These are phyloP conservation scores for Chenopodium suecicum DNA, from an alignment of 148 eudicot species.

Conservation along the genomic window DNA sequence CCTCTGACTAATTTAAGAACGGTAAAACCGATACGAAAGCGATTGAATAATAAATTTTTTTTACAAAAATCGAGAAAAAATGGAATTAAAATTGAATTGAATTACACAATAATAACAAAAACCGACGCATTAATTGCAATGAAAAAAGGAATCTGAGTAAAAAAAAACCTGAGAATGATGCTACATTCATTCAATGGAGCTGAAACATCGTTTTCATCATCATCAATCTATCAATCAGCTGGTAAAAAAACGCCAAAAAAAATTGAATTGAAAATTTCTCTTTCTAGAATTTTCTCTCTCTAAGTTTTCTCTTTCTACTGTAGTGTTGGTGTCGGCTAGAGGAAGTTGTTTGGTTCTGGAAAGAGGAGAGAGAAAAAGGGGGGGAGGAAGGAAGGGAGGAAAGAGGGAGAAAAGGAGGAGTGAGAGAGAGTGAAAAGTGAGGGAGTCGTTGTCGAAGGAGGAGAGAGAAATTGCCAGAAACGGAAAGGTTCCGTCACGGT, in stretches of 20 bases:
- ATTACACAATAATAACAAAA: not conserved
- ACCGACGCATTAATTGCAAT: conserved; percentile 3
- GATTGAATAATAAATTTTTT: no score
- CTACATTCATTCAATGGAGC: conserved; percentile 16
- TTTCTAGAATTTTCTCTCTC: not conserved
- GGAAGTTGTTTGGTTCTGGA: not conserved
- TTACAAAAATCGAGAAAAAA: not conserved
- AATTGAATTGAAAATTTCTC: no score
- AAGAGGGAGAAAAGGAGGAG: not conserved
- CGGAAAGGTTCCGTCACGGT: conserved; percentile 25
- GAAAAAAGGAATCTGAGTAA: not conserved
- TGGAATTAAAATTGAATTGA: conserved; percentile 2
- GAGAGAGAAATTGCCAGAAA: conserved; percentile 9
- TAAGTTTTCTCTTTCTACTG: conserved; percentile 15
- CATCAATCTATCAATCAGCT: not conserved
- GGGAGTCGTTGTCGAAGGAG: conserved; percentile 19
- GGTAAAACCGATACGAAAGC: not conserved
- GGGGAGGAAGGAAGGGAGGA: no score
- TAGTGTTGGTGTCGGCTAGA: conserved; percentile 6
- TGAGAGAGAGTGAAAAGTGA: not conserved
- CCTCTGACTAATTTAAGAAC: not conserved
- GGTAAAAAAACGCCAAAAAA: not conserved
- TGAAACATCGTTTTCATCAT: conserved; percentile 8
- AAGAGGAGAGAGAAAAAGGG: no score
- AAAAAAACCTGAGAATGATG: conserved; percentile 9